phyloP scores from a whole-genome alignment of 192 early-diverging fungal genomes.

The Entomortierella lignicola region DNA sequence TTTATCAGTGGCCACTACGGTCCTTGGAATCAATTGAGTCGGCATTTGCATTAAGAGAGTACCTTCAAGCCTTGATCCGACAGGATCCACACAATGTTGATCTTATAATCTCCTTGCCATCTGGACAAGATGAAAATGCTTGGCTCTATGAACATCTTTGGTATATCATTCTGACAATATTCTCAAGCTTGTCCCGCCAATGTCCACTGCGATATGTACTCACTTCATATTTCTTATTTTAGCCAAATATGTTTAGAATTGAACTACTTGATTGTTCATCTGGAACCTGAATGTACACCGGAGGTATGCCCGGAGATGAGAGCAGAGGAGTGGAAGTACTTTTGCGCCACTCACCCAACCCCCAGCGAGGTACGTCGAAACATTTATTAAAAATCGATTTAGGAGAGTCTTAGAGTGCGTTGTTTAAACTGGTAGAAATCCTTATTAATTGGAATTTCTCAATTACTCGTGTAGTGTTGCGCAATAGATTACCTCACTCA shows the following conservation, averaged over 20 bases:
- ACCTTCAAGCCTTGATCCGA: conserved; percentile 80
- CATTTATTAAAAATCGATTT: no score
- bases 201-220: no score
- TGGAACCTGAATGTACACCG: conserved; percentile 82
- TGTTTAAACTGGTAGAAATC: no score
- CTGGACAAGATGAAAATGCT: conserved; percentile 65
- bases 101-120: conserved; percentile 69
- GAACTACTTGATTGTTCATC: conserved; percentile 75
- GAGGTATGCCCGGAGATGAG: conserved; percentile 92
- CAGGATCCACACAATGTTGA: conserved; percentile 72
- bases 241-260: conserved; percentile 91
- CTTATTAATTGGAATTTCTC: no score
- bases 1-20: conserved; percentile 60
- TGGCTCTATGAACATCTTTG: conserved; percentile 96
- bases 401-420: not conserved
- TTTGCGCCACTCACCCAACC: conserved; percentile 90
- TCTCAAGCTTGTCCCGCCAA: not conserved
- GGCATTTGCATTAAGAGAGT: conserved; percentile 80
- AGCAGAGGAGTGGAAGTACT: conserved; percentile 89
- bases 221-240: conserved; percentile 11
- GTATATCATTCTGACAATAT: conserved; percentile 52
- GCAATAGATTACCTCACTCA: conserved; percentile 95
- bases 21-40: conserved; percentile 75
- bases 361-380: conserved; percentile 73
- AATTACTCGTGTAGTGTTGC: conserved; percentile 68